Evolutionary conservation across 2,329 filamentous ascomycete species (phyloP), one percentile per base, ranked within the genome.

Genomic region (Chlorencoelia australis): DNA sequence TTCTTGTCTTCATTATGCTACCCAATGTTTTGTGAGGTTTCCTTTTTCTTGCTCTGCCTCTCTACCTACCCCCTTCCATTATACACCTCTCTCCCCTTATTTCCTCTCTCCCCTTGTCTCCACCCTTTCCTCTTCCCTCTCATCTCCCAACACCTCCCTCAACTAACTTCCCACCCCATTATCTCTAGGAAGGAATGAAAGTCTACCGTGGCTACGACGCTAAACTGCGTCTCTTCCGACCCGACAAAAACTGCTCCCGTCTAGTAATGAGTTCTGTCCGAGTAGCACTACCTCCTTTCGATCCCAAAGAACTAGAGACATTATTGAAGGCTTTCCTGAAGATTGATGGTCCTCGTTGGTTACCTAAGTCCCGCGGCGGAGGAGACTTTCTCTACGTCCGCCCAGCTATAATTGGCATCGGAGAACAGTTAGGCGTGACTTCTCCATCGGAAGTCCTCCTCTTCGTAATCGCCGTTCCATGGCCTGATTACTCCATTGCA

Each of bases 381-480:
- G 82, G 82, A 31, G 66, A 64, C 35, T 94, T 82, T 64, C 65
- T 94, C 32, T 94, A 95, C 64, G 68, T 94, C 41, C 81, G 87
- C 21, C 87, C 88, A 3, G 87, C 85, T 1, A 69, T 94, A 54
- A 94, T 95, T 54, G 87, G 80, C 35, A 88, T 81, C 4, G 82
- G 86, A 48, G 63, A 79, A 6, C 77, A 84, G 52, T 73, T 95
- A 2, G 87, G 87, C 39, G 82, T 95, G 28, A 77, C 83, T 57
- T 71, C 75, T 2, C 85, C 88, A 29, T 71, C 72, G 42, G 76
- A 89, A 62, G 87, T 86, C n/a, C 69, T 94, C 43, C 73, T 95
- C 11, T 94, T 83, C 66, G 75, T 94, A 56, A 81, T 93, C 42
- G 69, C 73, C 39, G 62, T 50, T 71, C 65, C 59, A 70, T 79